Conservation (phyloP, 768 basidiomycete species). For the Antrodiella citrinella region DNA sequence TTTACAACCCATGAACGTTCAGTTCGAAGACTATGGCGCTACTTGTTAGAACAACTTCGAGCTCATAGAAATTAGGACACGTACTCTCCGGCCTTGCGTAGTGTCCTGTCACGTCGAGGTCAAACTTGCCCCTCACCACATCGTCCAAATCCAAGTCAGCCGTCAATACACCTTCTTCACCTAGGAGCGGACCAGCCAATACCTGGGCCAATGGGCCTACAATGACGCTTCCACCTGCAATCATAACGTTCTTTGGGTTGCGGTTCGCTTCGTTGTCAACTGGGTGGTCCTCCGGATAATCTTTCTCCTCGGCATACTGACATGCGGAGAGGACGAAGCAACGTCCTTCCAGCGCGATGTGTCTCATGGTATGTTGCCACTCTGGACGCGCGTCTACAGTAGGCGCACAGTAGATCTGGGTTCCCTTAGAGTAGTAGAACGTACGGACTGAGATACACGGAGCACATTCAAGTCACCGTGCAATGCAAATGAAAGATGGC, state of each 20-base stretch:
- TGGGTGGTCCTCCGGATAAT: slow-evolving; percentile 43
- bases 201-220: slow-evolving; percentile 48
- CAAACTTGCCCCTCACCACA: slow-evolving; percentile 48
- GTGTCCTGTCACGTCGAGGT: slow-evolving; percentile 54
- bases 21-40: slow-evolving; percentile 18
- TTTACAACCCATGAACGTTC: background rate
- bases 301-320: slow-evolving; percentile 46
- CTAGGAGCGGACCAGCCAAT: slow-evolving; percentile 50
- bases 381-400: slow-evolving; percentile 52
- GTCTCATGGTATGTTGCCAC: slow-evolving; percentile 52
- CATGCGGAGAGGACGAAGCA: slow-evolving; percentile 62
- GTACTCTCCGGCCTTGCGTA: slow-evolving; percentile 52
- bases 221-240: slow-evolving; percentile 55
- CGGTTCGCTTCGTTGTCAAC: slow-evolving; percentile 30
- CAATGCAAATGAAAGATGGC: background rate
- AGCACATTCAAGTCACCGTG: background rate
- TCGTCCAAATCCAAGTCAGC: slow-evolving; percentile 56
- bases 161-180: slow-evolving; percentile 43
- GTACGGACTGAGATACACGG: slow-evolving; percentile 46
- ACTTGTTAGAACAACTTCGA: too few species aligned
- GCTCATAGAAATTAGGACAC: slow-evolving; percentile 16
- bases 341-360: slow-evolving; percentile 61
- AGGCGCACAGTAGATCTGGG: slow-evolving; percentile 56
- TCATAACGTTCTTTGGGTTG: slow-evolving; percentile 42
- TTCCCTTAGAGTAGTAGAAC: slow-evolving; percentile 51